Evolutionary conservation across 192 early-diverging fungal genomes (phyloP), one percentile per base, ranked within the genome.

Genomic region (Chytriomyces sp.): DNA sequence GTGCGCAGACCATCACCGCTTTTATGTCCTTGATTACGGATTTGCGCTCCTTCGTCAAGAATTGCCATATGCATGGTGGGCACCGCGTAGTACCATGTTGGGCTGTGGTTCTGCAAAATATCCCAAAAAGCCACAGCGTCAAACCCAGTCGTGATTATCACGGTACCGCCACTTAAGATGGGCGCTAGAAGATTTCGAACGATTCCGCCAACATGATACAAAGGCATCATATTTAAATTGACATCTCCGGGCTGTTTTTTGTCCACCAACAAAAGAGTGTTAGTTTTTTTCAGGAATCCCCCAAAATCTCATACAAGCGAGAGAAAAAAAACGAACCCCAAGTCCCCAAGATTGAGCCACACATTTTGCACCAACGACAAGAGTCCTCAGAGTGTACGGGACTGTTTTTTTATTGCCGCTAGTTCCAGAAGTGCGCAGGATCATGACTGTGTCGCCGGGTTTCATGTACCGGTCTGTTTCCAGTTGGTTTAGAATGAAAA

Each of bases 401-500:
- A 75, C 72, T 13, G 65, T 79, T 35, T 79, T 75, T 69, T 81
- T 81, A 2, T 77, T 80, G 20, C 94, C 94, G 6, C 93, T 94
- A 2, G 94, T 95, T 7, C 94, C 94, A 44, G 90, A 92, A 2
- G 94, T 95, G 66, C 92, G 90, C 72, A 95, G 83, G 20, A 94
- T 79, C 64, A 85, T 77, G 26, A 77, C 64, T 16, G 78, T 45
- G 47, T 62, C 60, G 8, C 16, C 44, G 45, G 65, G 65, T 20
- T n/a, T 20, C 53, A 59, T 59, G 57, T 16, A 59, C 20, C 16
- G 57, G 57, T 16, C 16, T n/a, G 57, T 20, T 16, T 59, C 57
- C 57, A 59, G 57, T 16, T n/a, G 57, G 16, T 59, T 35, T 35
- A 35, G 35, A 35, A 35, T 35, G 4, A 4, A 35, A 35, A 35